phyloP scores from a whole-genome alignment of 1,284 basidiomycete species.

The Sparassis latifolia region DNA sequence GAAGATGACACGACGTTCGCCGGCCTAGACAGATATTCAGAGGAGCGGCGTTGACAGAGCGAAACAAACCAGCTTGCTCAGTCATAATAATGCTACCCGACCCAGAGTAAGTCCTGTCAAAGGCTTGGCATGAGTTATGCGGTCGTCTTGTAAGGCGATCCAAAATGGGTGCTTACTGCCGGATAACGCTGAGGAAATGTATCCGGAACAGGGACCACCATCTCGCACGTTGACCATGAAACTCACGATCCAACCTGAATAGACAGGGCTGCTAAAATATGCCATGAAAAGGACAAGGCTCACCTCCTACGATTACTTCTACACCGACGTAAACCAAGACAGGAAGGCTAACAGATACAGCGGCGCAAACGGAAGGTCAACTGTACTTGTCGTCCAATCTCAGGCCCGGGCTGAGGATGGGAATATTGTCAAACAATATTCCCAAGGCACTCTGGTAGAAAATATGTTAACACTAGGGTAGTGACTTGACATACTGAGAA shows the following conservation, averaged over 20 bases:
- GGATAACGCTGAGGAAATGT: conserved; percentile 46
- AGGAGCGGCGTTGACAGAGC: background rate
- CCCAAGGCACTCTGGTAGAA: conserved; percentile 24
- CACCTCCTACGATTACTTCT: conserved; percentile 42
- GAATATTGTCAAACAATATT: conserved; percentile 25
- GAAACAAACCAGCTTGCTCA: conserved; percentile 38
- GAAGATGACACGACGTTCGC: conserved; percentile 35
- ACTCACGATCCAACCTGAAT: conserved; percentile 45
- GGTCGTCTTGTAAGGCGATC: too few species aligned
- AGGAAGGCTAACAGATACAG: conserved; percentile 40
- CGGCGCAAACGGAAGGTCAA: conserved; percentile 31
- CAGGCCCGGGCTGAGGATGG: conserved; percentile 9
- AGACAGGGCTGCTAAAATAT: background rate
- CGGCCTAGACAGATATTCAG: conserved; percentile 23
- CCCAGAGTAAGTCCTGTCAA: conserved; percentile 35
- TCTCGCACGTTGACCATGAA: conserved; percentile 39
- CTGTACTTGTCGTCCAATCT: conserved; percentile 25
- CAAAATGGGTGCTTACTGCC: conserved; percentile 27
- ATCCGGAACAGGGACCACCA: conserved; percentile 43
- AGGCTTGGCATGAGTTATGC: too few species aligned
- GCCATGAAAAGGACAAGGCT: background rate
- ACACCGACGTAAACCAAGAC: conserved; percentile 41
- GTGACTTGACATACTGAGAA: too few species aligned
- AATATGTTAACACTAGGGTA: too few species aligned
- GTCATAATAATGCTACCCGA: conserved; percentile 39